phyloP scores from a whole-genome alignment of 1,139 yeast species.

The Yamadazyma trypodendri region DNA sequence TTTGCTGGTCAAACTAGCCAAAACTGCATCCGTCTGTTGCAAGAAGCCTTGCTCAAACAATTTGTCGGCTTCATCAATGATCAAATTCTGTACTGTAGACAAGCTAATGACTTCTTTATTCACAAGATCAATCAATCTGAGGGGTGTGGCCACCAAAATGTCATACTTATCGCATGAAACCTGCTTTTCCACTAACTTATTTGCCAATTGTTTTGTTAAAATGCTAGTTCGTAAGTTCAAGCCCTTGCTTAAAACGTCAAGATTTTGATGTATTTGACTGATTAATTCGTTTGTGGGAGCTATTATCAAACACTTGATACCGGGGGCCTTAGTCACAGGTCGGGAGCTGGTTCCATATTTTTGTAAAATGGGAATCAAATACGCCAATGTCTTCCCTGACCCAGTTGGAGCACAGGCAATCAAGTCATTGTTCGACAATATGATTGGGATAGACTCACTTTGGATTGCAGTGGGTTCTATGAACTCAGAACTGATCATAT shows the following conservation, averaged over 20 bases:
- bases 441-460: constrained; percentile 76
- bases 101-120: constrained; percentile 60
- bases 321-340: constrained; percentile 33
- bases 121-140: constrained; percentile 78
- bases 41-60: constrained; percentile 87
- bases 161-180: constrained; percentile 68
- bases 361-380: constrained; percentile 78
- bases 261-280: constrained; percentile 74
- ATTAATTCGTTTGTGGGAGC: constrained; percentile 91
- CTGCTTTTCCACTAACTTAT: constrained; percentile 60
- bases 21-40: constrained; percentile 85
- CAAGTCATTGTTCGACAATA: constrained; percentile 64
- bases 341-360: constrained; percentile 25
- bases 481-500: constrained; percentile 68
- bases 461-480: constrained; percentile 91
- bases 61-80: constrained; percentile 96
- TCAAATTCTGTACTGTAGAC: constrained; percentile 63
- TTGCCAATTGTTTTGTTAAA: constrained; percentile 73
- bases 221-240: constrained; percentile 60
- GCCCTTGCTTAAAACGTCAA: constrained; percentile 55
- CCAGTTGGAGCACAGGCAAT: constrained; percentile 95
- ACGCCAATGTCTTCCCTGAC: constrained; percentile 90
- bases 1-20: constrained; percentile 62
- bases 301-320: constrained; percentile 73
- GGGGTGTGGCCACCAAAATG: constrained; percentile 82